Base-by-base conservation (phyloP, 2,329 filamentous ascomycete genomes). In the Colletotrichum nymphaeae region DNA sequence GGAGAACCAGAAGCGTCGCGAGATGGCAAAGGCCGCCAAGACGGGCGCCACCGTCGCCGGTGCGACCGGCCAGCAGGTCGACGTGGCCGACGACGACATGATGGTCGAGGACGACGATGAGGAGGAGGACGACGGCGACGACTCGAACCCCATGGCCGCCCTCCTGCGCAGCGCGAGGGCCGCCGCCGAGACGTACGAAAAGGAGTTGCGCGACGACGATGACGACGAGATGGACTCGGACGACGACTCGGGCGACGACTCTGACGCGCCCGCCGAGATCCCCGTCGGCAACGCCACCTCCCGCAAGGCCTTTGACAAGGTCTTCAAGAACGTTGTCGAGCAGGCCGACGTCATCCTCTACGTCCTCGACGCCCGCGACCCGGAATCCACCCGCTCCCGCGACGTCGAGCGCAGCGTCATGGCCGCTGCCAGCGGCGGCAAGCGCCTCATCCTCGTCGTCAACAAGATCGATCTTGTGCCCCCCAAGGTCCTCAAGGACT, bases 401-500 rank as follows among this genome's bases (percentile, higher is more conserved):
- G 95, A 97, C 76, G 93, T 98, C 57, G 95, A 98, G 87, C 93
- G 94, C 74, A 92, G 93, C 84, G 92, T 98, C 81, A 95, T 97
- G 93, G 93, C 95, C n/a, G 93, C 94, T 11, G 93, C 94, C 16
- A 89, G 89, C 32, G 94, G 93, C 69, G 93, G 92, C 76, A 98
- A 98, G 87, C 90, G 95, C 65, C 88, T 98, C 72, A 97, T 98
- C 73, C 91, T 98, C 72, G 91, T 98, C 71, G 88, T 98, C 77
- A 98, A 98, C 92, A 98, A 98, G 90, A 95, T 97, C 81, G 95
- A 98, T 82, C 89, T 98, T 69, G 90, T 98, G 58, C 95, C 95
- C 3, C 91, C 94, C 26, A 88, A 92, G 59, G 93, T 96, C 14
- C 90, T 98, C 57, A 94, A 94, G 81, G 91, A 89, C 78, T 98